Conservation (phyloP, 306 rosid species). For the Quercus wislizeni region DNA sequence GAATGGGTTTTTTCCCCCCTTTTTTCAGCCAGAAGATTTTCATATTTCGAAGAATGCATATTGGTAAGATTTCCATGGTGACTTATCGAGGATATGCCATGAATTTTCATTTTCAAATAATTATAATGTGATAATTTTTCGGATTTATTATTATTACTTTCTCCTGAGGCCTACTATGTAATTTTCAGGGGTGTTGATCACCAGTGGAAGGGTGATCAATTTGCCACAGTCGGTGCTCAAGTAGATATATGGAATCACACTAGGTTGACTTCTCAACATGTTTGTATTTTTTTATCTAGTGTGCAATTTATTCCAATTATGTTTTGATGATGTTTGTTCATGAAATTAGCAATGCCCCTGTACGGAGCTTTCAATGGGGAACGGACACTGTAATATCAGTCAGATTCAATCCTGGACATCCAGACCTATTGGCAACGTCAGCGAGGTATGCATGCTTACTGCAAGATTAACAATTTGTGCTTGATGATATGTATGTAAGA, state of each 20-base stretch:
- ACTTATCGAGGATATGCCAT: constrained; percentile 8
- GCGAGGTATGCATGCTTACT: constrained; percentile 52
- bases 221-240: constrained; percentile 95
- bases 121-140: neutral
- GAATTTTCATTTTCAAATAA: constrained; percentile 2
- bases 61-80: constrained; percentile 49
- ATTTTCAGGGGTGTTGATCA: constrained; percentile 81
- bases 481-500: neutral
- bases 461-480: neutral
- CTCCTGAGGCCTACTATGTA: neutral
- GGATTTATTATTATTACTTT: neutral
- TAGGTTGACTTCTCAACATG: constrained; percentile 49
- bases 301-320: neutral
- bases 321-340: constrained; percentile 9
- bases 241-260: constrained; percentile 89
- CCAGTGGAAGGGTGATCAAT: constrained; percentile 78
- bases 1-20: neutral
- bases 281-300: constrained; percentile 1
- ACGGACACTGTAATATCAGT: constrained; percentile 69
- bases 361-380: constrained; percentile 77
- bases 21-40: constrained; percentile 66
- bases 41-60: constrained; percentile 76
- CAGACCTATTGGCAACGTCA: constrained; percentile 73
- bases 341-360: constrained; percentile 67
- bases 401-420: constrained; percentile 81